phyloP scores from a whole-genome alignment of 495 filamentous ascomycete species.

The Annulohypoxylon moriforme region DNA sequence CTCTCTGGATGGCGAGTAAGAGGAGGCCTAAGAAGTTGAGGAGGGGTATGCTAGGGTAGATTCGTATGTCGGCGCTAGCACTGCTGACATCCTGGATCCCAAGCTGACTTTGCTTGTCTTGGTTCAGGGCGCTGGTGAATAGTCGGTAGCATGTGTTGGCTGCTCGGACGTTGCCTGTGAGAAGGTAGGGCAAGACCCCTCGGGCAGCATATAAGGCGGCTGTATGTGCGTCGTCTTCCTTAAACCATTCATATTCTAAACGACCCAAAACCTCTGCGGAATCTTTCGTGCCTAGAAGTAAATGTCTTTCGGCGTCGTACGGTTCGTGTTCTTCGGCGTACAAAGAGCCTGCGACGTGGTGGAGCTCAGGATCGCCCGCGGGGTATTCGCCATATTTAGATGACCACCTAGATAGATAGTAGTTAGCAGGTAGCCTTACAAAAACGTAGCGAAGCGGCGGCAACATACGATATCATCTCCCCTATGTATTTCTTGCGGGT shows the following conservation, averaged over 20 bases:
- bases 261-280: slow-evolving; percentile 81
- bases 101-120: slow-evolving; percentile 72
- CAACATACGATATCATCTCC: slow-evolving; percentile 79
- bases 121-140: slow-evolving; percentile 78
- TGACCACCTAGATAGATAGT: slow-evolving; percentile 73
- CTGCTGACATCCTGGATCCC: slow-evolving; percentile 84
- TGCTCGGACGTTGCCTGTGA: slow-evolving; percentile 88
- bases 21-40: slow-evolving; percentile 92
- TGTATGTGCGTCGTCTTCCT: slow-evolving; percentile 84
- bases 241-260: slow-evolving; percentile 95
- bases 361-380: slow-evolving; percentile 92
- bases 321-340: slow-evolving; percentile 90
- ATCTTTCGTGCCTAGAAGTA: slow-evolving; percentile 89
- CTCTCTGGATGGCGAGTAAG: slow-evolving; percentile 84
- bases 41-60: slow-evolving; percentile 88
- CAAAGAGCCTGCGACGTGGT: slow-evolving; percentile 89
- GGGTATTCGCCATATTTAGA: slow-evolving; percentile 85
- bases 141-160: slow-evolving; percentile 83
- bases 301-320: slow-evolving; percentile 92
- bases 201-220: slow-evolving; percentile 90
- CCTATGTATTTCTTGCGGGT: slow-evolving; percentile 90
- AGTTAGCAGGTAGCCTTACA: slow-evolving; percentile 35
- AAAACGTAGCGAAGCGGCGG: not conserved
- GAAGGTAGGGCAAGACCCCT: slow-evolving; percentile 90
- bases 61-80: slow-evolving; percentile 74